Evolutionary conservation across 2,329 filamentous ascomycete species (phyloP), one percentile per base, ranked within the genome.

Genomic region (Elsinoe necatrix): DNA sequence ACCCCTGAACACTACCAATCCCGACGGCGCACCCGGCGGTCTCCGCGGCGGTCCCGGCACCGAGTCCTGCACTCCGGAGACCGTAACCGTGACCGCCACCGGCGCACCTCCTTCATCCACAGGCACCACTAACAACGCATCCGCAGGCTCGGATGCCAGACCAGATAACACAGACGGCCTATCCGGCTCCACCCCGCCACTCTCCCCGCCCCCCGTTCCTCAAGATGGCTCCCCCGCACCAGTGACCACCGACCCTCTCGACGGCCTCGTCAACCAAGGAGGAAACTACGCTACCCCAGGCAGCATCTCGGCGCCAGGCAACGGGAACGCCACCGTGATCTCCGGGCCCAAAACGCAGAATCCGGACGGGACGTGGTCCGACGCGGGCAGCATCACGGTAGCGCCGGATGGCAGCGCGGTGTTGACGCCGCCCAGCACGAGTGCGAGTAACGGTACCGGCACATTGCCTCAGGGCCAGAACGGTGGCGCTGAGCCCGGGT

Each of bases 11-110:
- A 52, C 48, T 18, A 52, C 48, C 16, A 52, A 2, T 1, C 48
- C 48, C 5, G 48, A 52, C 31, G 48, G 48, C 8, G 48, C 48
- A 21, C 48, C 48, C 18, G 48, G 48, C n/a, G 48, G 48, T 7
- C 20, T 52, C 18, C 48, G 31, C 8, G 48, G 48, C 34, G 48
- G 48, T 20, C 48, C 48, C 4, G 20, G 7, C 11, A 12, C n/a
- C 8, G 48, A 52, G 12, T 9, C 31, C 18, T 52, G 48, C 18
- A 20, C 5, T 1, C 48, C 48, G 8, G 11, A 37, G 31, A 52
- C 48, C 11, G 25, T 52, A 16, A 52, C 48, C 8, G 48, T 52
- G 29, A 52, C 48, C 2, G 48, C 31, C n/a, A 37, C 48, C 12
- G 31, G 48, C 31, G 12, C 18, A 8, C 9, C 25, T 7, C 16